Evolutionary conservation across 352 stramenopile genomes (phyloP).

Genomic region (Elongisporangium undulatum): DNA sequence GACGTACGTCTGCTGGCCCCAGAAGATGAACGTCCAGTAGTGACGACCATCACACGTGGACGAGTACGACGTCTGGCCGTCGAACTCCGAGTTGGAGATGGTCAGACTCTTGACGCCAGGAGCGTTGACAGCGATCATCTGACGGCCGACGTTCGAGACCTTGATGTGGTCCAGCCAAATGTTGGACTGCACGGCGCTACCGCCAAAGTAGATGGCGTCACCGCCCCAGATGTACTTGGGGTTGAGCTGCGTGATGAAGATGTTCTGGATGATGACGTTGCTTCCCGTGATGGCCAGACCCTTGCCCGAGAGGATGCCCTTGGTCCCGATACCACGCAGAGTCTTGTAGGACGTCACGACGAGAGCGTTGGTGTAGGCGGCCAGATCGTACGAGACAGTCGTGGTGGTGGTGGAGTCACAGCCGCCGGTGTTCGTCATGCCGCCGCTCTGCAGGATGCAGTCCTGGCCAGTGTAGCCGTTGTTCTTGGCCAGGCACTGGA

Average conservation of each 20-base stretch:
- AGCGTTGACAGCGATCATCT: slow-evolving; percentile 33
- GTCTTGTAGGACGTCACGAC: slow-evolving; percentile 17
- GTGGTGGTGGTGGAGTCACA: slow-evolving; percentile 19
- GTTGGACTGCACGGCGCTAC: slow-evolving; percentile 13
- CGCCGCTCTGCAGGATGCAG: slow-evolving; percentile 25
- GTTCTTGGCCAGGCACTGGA: slow-evolving; percentile 26
- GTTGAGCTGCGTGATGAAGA: slow-evolving; percentile 39
- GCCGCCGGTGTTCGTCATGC: slow-evolving; percentile 35
- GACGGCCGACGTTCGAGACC: slow-evolving; percentile 22
- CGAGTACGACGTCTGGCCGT: slow-evolving; percentile 30
- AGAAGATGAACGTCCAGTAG: too few species aligned
- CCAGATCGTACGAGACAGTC: slow-evolving; percentile 35
- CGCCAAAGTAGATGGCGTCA: slow-evolving; percentile 20
- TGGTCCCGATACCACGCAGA: slow-evolving; percentile 14
- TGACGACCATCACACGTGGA: slow-evolving; percentile 36
- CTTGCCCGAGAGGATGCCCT: slow-evolving; percentile 16
- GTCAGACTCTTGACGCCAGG: slow-evolving; percentile 31
- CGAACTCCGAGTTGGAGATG: slow-evolving; percentile 46
- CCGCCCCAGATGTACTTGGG: too few species aligned
- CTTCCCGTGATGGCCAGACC: slow-evolving; percentile 10
- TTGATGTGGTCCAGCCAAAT: slow-evolving; percentile 47
- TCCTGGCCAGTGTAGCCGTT: slow-evolving; percentile 34
- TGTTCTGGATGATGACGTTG: slow-evolving; percentile 27
- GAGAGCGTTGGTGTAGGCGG: slow-evolving; percentile 16
- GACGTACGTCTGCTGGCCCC: slow-evolving; percentile 10